Conservation (phyloP, 805 yeast genomes). For the Starmerella ratchasimensis region DNA sequence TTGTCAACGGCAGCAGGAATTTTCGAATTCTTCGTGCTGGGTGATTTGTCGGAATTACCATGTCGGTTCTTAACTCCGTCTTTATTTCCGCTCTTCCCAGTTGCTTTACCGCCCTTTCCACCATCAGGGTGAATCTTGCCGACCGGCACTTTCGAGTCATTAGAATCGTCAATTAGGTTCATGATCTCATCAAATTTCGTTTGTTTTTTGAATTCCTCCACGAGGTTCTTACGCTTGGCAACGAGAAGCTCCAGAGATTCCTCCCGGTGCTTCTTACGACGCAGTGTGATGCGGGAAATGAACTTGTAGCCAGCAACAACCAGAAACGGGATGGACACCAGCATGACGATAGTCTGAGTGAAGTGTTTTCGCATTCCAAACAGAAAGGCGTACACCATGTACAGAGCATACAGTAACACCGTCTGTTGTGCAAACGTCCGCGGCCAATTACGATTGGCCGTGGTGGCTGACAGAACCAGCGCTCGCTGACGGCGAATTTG, state of each 20-base stretch:
- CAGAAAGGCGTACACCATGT: slow-evolving; percentile 8
- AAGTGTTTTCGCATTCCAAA: neutral
- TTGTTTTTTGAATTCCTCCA: slow-evolving; percentile 53
- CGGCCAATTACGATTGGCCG: slow-evolving; percentile 21
- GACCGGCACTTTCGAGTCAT: no score
- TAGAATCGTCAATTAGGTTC: slow-evolving; percentile 53
- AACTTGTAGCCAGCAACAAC: slow-evolving; percentile 1
- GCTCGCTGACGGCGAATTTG: slow-evolving; percentile 17
- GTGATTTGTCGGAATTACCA: no score
- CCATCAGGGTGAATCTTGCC: no score
- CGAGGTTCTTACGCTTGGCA: slow-evolving; percentile 37
- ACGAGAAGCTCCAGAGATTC: slow-evolving; percentile 27
- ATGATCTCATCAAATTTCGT: slow-evolving; percentile 68
- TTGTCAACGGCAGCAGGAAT: no score
- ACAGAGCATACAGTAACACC: slow-evolving; percentile 21
- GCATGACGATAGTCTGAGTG: slow-evolving; percentile 2
- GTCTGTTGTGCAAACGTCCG: slow-evolving; percentile 25
- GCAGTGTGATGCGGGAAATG: slow-evolving; percentile 15
- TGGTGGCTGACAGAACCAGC: slow-evolving; percentile 13
- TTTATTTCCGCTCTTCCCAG: no score
- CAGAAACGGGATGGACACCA: slow-evolving; percentile 1
- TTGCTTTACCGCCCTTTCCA: no score
- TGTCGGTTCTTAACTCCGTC: no score
- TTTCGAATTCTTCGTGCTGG: no score
- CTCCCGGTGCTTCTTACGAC: slow-evolving; percentile 20